Base-by-base conservation (phyloP, 345 rosid genomes). In the Limnanthes douglasii region DNA sequence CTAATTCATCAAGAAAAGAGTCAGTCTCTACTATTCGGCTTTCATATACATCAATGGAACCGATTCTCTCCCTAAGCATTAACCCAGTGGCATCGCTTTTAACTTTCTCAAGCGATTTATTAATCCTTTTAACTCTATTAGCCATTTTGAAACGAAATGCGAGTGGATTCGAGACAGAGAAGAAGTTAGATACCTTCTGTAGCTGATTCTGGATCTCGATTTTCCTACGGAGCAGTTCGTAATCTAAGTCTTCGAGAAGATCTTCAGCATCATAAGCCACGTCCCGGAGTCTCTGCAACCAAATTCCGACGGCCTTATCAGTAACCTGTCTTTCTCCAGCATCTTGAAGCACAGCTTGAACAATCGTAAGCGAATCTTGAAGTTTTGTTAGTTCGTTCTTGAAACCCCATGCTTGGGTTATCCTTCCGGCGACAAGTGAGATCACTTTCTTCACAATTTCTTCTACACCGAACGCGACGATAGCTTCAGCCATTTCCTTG, bases 291-390 rank as follows among this genome's bases (percentile, higher is more conserved):
- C 33, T 34, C 26, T 27, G 11, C 12, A 56, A 28, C 56, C 56
- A 56, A 24, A 48, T 37, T 32, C 17, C 12, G 14, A 55, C 21
- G 24, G 12, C 27, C 28, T 27, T 43, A 26, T 43, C 37, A 2
- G 8, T 16, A 11, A 24, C 14, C 18, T 42, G 55, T 11, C 35
- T 11, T 39, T 55, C 24, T 17, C 48, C 53, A 1, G 50, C 66
- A 43, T 54, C 57, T 11, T 29, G 26, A 1, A 54, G 45, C 36
- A 54, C 45, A 18, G 49, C 49, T 31, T 45, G 43, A 34, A 54
- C 27, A 0, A 41, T 5, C 3, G 33, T 25, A 2, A 41, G 23
- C 11, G 33, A 25, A 6, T 15, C 34, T 14, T 26, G 33, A 12
- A 41, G 45, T 3, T 1, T 25, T 16, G 8, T 15, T 2, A 41